Evolutionary conservation across 176 grass and related monocot species (phyloP), one percentile per base, ranked within the genome.

Genomic region (Miscanthus lutarioriparius): DNA sequence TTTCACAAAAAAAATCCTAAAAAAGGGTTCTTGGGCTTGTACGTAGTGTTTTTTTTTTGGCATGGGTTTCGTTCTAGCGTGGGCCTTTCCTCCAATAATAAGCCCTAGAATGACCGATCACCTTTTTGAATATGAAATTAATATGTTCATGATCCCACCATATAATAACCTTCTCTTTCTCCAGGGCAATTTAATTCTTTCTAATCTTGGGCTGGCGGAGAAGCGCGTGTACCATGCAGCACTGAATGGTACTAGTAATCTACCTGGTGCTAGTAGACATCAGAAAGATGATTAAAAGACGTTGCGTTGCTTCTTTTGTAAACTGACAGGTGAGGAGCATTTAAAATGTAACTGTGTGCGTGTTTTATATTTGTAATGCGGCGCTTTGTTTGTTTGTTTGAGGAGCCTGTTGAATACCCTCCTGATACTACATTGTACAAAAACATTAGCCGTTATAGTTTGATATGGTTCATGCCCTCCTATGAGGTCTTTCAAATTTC

Each of bases 111-210:
- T 39, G 41, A 71, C 16, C 39, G 28, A 64, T 33, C 10, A 33
- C 26, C 7, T 26, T 80, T 19, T 87, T 54, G 6, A 16, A 19
- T n/a, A 20, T 33, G 11, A 28, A 36, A n/a, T 40, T 74, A 10
- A 5, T 75, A 20, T 23, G 12, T 76, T 76, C 43, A 68, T 49
- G 40, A 27, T 84, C 27, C 20, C 16, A 30, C 5, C 45, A 78
- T 82, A 39, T 74, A 37, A 74, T 38, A 86, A 48, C 48, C 16
- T 54, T 84, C 28, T 79, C 28, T 44, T 79, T 84, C 8, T 75
- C 45, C 88, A 98, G 95, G 95, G 91, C 17, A 90, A 93, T 95
- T 90, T 98, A 80, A 72, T 92, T 77, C 87, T 98, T 80, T 98
- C 92, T 80, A 90, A 93, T 77, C 84, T 98, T 72, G 92, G 92